phyloP scores from a whole-genome alignment of 1,284 basidiomycete genomes.

The Cutaneotrichosporon cavernicola region DNA sequence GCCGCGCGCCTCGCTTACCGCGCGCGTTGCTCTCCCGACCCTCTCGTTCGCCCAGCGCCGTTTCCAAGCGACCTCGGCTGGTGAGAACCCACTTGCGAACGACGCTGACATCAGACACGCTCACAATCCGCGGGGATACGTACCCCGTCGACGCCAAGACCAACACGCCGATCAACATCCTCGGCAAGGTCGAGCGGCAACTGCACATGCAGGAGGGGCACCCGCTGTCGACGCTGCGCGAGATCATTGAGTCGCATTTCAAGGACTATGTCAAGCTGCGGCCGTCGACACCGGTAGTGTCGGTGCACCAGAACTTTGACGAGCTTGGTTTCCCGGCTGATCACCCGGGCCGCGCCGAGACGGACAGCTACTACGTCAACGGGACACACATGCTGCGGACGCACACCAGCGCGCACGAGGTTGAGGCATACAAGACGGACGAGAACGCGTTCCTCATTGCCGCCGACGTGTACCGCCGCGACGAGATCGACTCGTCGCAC shows the following conservation, averaged over 20 bases:
- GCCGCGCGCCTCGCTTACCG: background rate
- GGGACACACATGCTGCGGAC: constrained; percentile 86
- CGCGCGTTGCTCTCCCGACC: background rate
- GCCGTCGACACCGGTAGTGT: constrained; percentile 81
- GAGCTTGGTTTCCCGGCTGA: constrained; percentile 89
- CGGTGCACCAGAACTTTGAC: constrained; percentile 92
- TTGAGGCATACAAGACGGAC: constrained; percentile 79
- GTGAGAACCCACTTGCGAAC: background rate
- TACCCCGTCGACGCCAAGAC: constrained; percentile 75
- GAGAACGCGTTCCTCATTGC: constrained; percentile 83
- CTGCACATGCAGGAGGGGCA: constrained; percentile 77
- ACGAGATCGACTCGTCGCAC: constrained; percentile 96
- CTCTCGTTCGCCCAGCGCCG: constrained; percentile 1
- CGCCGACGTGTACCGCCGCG: constrained; percentile 97
- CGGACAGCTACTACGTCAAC: constrained; percentile 97
- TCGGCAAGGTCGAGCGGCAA: constrained; percentile 67
- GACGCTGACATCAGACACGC: constrained; percentile 19
- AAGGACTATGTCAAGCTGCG: constrained; percentile 53
- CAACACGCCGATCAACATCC: constrained; percentile 81
- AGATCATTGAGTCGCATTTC: constrained; percentile 82
- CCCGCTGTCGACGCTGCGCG: constrained; percentile 80
- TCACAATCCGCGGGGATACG: constrained; percentile 36
- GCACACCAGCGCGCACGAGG: constrained; percentile 96
- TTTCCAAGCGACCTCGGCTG: background rate
- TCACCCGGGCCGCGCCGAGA: constrained; percentile 85